phyloP scores from a whole-genome alignment of 2,329 filamentous ascomycete genomes.

The Bipolaris cookei region DNA sequence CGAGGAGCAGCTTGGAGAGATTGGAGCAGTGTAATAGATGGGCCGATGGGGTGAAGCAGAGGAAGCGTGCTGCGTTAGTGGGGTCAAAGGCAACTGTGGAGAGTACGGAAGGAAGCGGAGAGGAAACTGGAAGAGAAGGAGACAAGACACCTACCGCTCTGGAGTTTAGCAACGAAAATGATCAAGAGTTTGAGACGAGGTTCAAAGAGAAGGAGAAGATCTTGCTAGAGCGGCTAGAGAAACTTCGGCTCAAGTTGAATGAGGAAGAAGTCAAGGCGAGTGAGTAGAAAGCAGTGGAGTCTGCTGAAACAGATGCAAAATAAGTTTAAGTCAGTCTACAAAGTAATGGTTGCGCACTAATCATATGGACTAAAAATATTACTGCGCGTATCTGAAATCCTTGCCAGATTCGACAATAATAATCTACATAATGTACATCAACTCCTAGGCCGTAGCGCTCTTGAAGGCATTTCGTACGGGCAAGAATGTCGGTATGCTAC shows the following conservation, averaged over 20 bases:
- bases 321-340: neutral
- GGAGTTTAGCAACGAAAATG: constrained; percentile 28
- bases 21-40: constrained; percentile 23
- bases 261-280: constrained; percentile 15
- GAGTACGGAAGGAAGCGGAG: neutral
- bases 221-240: constrained; percentile 39
- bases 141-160: constrained; percentile 43
- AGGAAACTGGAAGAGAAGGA: constrained; percentile 19
- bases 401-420: neutral
- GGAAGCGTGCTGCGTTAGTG: neutral
- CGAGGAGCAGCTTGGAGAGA: constrained; percentile 37
- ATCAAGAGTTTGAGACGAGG: constrained; percentile 40
- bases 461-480: constrained; percentile 30
- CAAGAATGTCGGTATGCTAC: constrained; percentile 15
- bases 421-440: constrained; percentile 11
- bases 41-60: constrained; percentile 12
- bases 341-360: neutral
- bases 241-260: constrained; percentile 35
- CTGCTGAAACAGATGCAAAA: neutral
- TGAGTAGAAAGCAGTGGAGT: neutral
- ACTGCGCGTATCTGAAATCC: neutral
- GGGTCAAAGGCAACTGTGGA: neutral
- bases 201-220: constrained; percentile 36
- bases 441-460: constrained; percentile 19
- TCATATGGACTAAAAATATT: neutral